These are phyloP conservation scores for Venturia pyrina DNA, from an alignment of 2,329 filamentous ascomycete species.

Conservation along the genomic window DNA sequence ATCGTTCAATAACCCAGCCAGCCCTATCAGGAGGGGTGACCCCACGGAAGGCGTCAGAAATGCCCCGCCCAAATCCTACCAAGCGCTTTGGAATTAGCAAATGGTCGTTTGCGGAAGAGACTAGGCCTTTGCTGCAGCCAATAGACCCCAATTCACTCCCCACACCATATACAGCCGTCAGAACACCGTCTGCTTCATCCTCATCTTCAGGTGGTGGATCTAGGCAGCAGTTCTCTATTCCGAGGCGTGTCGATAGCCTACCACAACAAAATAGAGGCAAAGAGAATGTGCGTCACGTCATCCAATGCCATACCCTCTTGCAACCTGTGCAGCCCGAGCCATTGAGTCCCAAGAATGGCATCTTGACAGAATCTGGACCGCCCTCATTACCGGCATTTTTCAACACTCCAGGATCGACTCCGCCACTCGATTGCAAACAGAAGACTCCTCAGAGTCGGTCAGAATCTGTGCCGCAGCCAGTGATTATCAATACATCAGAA, in stretches of 20 bases:
- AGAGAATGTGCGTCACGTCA: background rate
- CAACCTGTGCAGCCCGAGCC: background rate
- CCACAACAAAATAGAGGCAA: background rate
- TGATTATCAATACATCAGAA: background rate
- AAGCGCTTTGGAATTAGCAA: slow-evolving; percentile 1
- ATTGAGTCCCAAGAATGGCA: background rate
- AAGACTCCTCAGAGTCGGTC: background rate
- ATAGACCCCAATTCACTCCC: background rate
- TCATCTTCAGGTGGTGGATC: background rate
- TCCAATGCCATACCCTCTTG: background rate
- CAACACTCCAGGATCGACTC: background rate
- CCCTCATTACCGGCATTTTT: background rate
- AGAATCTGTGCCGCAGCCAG: background rate
- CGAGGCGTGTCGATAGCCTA: background rate
- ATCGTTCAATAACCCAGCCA: background rate
- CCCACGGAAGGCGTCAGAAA: background rate
- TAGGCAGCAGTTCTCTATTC: background rate
- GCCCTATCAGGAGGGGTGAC: background rate
- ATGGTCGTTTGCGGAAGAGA: slow-evolving; percentile 1
- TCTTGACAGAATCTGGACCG: background rate
- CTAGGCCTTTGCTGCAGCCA: background rate
- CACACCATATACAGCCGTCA: background rate
- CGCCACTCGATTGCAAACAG: background rate
- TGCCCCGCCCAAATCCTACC: background rate
- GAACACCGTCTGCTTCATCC: background rate